Percentiles rank a stretch among this genome's conserved stretches.
Evolutionary conservation across 805 yeast species (phyloP).

Genomic region (Pichia kluyveri): DNA sequence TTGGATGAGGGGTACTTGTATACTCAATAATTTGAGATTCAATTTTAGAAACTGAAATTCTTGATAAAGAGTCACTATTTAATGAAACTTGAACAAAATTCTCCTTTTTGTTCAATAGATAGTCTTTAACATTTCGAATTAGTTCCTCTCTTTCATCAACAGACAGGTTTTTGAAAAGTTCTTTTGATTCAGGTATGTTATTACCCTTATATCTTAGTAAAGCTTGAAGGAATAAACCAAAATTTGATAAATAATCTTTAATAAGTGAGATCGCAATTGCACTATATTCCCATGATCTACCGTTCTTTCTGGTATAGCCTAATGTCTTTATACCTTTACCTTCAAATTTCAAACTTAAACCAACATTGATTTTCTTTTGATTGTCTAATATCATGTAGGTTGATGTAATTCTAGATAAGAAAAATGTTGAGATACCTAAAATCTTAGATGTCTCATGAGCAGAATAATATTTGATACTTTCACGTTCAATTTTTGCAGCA

Average conservation of each 20-base stretch:
- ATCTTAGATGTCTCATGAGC: conserved; percentile 54
- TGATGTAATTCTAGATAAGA: conserved; percentile 73
- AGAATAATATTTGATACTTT: conserved; percentile 51
- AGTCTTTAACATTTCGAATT: conserved; percentile 26
- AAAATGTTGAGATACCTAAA: conserved; percentile 49
- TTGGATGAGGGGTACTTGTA: conserved; percentile 34
- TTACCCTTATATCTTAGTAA: conserved; percentile 18
- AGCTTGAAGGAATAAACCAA: conserved; percentile 49
- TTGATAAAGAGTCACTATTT: conserved; percentile 71
- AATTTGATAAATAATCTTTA: conserved; percentile 47
- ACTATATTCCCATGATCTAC: conserved; percentile 76
- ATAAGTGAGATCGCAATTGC: conserved; percentile 62
- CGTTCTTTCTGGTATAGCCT: conserved; percentile 68
- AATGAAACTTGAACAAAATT: conserved; percentile 56
- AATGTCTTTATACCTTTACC: conserved; percentile 71
- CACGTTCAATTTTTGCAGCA: conserved; percentile 49
- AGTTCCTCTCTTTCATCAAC: conserved; percentile 36
- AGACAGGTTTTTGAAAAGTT: conserved; percentile 29
- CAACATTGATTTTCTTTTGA: conserved; percentile 54
- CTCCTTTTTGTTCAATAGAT: conserved; percentile 40
- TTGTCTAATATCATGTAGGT: conserved; percentile 52
- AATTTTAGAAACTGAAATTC: conserved; percentile 52
- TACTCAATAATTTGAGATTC: conserved; percentile 50
- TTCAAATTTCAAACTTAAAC: conserved; percentile 79
- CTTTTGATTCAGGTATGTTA: conserved; percentile 30